Conservation (phyloP, 148 eudicot genomes). For the Rhododendron mucronatum region DNA sequence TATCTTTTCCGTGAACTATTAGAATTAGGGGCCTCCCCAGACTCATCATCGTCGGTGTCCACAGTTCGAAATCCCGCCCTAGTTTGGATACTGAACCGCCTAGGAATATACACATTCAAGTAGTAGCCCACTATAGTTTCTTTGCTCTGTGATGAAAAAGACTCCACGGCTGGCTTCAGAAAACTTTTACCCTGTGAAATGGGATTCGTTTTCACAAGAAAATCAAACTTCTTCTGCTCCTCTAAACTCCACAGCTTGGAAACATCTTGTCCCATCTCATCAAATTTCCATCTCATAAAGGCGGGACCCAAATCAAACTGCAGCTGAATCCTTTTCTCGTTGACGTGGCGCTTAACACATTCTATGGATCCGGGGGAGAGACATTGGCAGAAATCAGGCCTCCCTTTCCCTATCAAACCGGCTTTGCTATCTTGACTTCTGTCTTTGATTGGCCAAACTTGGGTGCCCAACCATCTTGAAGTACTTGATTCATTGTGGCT, state of each 20-base stretch:
- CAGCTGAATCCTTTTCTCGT: conserved; percentile 35
- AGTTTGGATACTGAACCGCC: conserved; percentile 44
- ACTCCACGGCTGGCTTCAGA: conserved; percentile 35
- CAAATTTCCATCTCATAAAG: conserved; percentile 54
- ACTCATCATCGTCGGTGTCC: conserved; percentile 73
- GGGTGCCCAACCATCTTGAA: conserved; percentile 51
- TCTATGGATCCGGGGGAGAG: conserved; percentile 42
- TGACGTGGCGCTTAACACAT: conserved; percentile 45
- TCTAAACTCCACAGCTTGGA: conserved; percentile 43
- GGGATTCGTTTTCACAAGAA: conserved; percentile 40
- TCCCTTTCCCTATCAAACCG: conserved; percentile 52
- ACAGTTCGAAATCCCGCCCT: conserved; percentile 33
- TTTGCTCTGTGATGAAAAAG: conserved; percentile 31
- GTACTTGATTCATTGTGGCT: conserved; percentile 13
- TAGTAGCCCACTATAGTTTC: conserved; percentile 56
- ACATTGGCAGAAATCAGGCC: conserved; percentile 51
- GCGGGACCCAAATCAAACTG: conserved; percentile 53
- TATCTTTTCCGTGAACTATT: conserved; percentile 40
- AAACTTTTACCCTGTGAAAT: conserved; percentile 39
- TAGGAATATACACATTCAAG: conserved; percentile 59
- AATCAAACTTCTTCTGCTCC: conserved; percentile 41
- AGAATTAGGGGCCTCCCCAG: conserved; percentile 18
- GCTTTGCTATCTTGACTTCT: conserved; percentile 5
- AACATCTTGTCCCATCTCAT: conserved; percentile 69
- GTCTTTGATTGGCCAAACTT: conserved; percentile 44